Base-by-base conservation (phyloP, 2,329 filamentous ascomycete species). In the Hymenotorrendiella dingleyae region DNA sequence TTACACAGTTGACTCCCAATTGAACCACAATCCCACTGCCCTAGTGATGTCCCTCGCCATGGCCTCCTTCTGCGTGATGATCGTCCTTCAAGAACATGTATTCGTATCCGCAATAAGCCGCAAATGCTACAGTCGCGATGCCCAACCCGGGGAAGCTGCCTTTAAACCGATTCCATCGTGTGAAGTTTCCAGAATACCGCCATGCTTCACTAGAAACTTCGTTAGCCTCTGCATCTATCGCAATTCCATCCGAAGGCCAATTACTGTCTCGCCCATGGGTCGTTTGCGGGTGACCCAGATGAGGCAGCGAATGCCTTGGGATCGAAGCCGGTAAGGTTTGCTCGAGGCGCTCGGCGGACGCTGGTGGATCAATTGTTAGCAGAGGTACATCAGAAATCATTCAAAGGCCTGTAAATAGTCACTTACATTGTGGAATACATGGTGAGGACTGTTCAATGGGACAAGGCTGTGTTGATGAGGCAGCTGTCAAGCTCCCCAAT, bases 271-370 rank as follows among this genome's bases (percentile, higher is more conserved):
- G 78, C 78, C 80, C 80, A 84, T 36, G 80, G 80, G 54, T 84
- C 80, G 65, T 82, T 56, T 30, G 73, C 73, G 48, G 70, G 70
- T 54, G 69, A 74, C 52, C 79, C 78, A 56, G 86, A 72, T 34
- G 89, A 74, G 51, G 78, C 79, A 63, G 80, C 85, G 67, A 90
- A 82, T 67, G 86, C 84, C 64, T 79, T 80, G 60, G 88, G 76
- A 71, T 93, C 84, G 76, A 97, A 97, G 69, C 91, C 91, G 59
- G 91, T 96, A 67, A 94, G 79, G 75, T 87, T 89, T 62, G 78
- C 74, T 71, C 53, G 49, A 41, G 55, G 49, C 40, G 57, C 54
- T 54, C 67, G 66, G 51, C 61, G 49, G 43, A 61, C 46, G 48
- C 59, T 62, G 40, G 22, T 32, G 19, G 8, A 28, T 24, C 16